A percentile compares a stretch with the other conserved stretches of the same genome.
phyloP scores from a whole-genome alignment of 495 filamentous ascomycete genomes.

The Pseudoneurospora amorphoporcata region DNA sequence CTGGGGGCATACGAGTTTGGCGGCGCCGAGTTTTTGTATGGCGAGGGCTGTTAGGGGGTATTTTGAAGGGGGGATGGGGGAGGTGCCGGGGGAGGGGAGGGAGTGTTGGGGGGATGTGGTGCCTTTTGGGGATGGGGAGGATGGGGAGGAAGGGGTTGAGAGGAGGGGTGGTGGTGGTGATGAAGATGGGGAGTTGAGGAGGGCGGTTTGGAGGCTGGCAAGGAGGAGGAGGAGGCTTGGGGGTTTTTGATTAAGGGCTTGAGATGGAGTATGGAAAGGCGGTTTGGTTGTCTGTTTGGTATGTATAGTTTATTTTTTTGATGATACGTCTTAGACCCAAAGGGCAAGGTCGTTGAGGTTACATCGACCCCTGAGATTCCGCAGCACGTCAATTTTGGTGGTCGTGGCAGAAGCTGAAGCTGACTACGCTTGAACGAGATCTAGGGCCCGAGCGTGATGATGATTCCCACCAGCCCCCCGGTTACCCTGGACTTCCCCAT shows the following conservation, averaged over 20 bases:
- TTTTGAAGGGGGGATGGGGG: slow-evolving; percentile 21
- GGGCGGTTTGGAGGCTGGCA: slow-evolving; percentile 2
- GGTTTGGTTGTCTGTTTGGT: neutral
- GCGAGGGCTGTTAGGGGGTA: slow-evolving; percentile 23
- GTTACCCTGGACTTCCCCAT: slow-evolving; percentile 24
- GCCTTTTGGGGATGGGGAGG: slow-evolving; percentile 10
- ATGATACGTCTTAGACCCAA: neutral
- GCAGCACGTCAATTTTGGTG: slow-evolving; percentile 15
- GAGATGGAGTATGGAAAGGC: neutral
- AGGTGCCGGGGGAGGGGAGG: slow-evolving; percentile 19
- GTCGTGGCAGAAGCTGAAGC: slow-evolving; percentile 28
- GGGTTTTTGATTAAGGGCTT: neutral
- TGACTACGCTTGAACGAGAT: slow-evolving; percentile 26
- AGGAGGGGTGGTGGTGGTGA: neutral
- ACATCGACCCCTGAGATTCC: neutral
- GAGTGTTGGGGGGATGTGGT: slow-evolving; percentile 21
- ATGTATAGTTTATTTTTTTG: no score
- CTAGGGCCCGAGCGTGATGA: slow-evolving; percentile 16
- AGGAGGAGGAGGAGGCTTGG: neutral
- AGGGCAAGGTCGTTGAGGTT: neutral
- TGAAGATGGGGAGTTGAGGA: neutral
- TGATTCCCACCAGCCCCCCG: slow-evolving; percentile 16
- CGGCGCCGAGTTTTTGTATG: slow-evolving; percentile 25
- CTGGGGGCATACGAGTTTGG: slow-evolving; percentile 34
- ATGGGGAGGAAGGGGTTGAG: neutral